phyloP scores from a whole-genome alignment of 2,329 filamentous ascomycete genomes.

The Colletotrichum zoysiae region DNA sequence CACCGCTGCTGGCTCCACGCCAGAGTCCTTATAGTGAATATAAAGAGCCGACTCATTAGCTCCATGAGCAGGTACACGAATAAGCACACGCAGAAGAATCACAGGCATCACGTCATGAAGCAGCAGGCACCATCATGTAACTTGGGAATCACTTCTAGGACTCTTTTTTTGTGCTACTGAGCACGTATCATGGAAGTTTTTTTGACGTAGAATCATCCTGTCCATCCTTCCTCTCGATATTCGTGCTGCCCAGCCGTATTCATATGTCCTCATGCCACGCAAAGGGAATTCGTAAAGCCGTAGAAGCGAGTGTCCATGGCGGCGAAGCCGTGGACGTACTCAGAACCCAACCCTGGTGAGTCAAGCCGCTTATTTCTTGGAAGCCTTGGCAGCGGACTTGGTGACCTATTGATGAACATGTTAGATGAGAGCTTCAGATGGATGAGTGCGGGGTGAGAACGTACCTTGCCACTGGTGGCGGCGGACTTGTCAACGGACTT shows the following conservation, averaged over 20 bases:
- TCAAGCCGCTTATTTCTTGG: conserved; percentile 74
- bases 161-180: conserved; percentile 63
- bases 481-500: conserved; percentile 82
- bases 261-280: conserved; percentile 58
- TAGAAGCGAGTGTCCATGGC: conserved; percentile 55
- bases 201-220: conserved; percentile 54
- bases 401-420: conserved; percentile 57
- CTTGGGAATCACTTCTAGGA: conserved; percentile 49
- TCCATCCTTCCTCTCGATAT: conserved; percentile 56
- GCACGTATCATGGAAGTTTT: conserved; percentile 59
- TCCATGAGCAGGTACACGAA: not conserved
- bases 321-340: conserved; percentile 25
- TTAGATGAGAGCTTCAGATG: not conserved
- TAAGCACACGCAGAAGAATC: too few relatives aligned
- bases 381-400: conserved; percentile 80
- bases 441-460: conserved; percentile 48
- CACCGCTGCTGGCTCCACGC: not conserved
- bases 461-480: conserved; percentile 69
- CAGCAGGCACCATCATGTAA: conserved; percentile 16
- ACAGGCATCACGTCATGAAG: not conserved
- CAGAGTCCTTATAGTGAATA: not conserved
- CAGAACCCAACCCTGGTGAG: conserved; percentile 41
- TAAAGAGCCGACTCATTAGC: not conserved
- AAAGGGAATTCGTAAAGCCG: conserved; percentile 59
- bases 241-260: conserved; percentile 57